Evolutionary conservation across 306 rosid genomes (phyloP), one percentile per base, ranked within the genome.

Genomic region (Glycine soja): DNA sequence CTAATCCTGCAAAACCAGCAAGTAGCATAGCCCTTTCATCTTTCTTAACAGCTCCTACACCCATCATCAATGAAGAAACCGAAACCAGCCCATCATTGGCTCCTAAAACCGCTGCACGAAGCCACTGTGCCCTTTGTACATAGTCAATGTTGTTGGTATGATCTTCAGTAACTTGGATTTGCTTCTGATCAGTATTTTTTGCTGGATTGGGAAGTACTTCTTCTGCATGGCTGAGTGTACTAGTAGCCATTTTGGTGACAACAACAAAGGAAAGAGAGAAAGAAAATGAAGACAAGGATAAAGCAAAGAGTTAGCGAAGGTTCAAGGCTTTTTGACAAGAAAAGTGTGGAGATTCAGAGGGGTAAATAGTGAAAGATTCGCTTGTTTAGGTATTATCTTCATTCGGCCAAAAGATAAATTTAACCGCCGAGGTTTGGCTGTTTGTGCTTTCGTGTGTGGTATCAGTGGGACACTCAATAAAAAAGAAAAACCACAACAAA

Each of bases 81-180:
- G 93, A 83, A 18, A 89, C 90, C 75, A 91, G 43, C 65, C 95
- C 93, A 4, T 91, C 93, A 36, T 83, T 91, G 82, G 91, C 91
- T 70, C 95, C 93, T 71, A 91, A 69, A 10, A 89, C 83, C 0
- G 90, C 90, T 0, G 93, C 91, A 0, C 93, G 86, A 73, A 91
- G 87, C 95, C 93, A 89, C 56, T 91, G 89, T 0, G 80, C 89
- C 45, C 89, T 79, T 30, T 70, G 82, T 61, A 67, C 75, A 45
- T 82, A 86, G 38, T 86, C 73, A 18, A 86, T 30, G 36, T 13
- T 45, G 14, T 24, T 24, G 30, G 7, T 8, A 3, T 59, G 8
- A 0, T 65, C 68, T 18, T 74, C 42, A 8, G 11, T n/a, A 24
- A 24, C 30, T 24, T 24, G 30, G 43, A 2, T 62, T 75, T 58